These are phyloP conservation scores for Trametes pubescens DNA, from an alignment of 1,284 basidiomycete genomes.

Conservation along the genomic window DNA sequence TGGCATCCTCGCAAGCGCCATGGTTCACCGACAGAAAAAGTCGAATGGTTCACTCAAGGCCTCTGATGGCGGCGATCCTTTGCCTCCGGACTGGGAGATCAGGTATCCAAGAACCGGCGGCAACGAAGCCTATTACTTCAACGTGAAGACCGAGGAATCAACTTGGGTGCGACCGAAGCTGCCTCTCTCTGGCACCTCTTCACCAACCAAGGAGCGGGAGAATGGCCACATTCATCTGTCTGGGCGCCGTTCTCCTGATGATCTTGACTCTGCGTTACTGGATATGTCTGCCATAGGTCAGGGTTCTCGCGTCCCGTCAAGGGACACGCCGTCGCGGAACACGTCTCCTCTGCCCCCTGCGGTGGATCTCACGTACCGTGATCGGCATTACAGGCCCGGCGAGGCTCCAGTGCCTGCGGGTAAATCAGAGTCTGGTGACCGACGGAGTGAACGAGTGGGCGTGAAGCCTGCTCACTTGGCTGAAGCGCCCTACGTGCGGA, in stretches of 20 bases:
- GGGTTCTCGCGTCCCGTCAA: conserved; percentile 21
- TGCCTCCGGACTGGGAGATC: conserved; percentile 71
- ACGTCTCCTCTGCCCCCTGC: conserved; percentile 38
- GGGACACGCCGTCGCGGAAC: conserved; percentile 27
- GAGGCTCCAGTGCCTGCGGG: conserved; percentile 31
- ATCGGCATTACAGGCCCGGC: conserved; percentile 71
- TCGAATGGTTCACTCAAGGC: conserved; percentile 41
- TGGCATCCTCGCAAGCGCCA: conserved; percentile 47
- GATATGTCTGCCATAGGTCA: conserved; percentile 26
- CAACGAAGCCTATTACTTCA: conserved; percentile 63
- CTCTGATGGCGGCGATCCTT: conserved; percentile 41
- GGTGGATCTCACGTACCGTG: conserved; percentile 55
- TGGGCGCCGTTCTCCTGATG: conserved; percentile 29
- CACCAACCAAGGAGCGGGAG: conserved; percentile 40
- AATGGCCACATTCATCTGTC: conserved; percentile 24
- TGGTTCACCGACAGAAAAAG: conserved; percentile 48
- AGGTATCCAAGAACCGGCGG: conserved; percentile 56
- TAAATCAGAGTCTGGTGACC: conserved; percentile 18
- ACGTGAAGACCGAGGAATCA: conserved; percentile 61
- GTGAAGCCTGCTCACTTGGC: conserved; percentile 15
- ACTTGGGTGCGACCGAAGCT: conserved; percentile 63
- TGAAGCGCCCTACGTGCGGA: conserved; percentile 22
- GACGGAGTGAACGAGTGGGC: conserved; percentile 29
- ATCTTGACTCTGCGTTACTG: conserved; percentile 20
- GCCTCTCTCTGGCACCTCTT: conserved; percentile 32